Evolutionary conservation across 2,329 filamentous ascomycete species (phyloP), one percentile per base, ranked within the genome.

Genomic region (Clarireedia hainanense): DNA sequence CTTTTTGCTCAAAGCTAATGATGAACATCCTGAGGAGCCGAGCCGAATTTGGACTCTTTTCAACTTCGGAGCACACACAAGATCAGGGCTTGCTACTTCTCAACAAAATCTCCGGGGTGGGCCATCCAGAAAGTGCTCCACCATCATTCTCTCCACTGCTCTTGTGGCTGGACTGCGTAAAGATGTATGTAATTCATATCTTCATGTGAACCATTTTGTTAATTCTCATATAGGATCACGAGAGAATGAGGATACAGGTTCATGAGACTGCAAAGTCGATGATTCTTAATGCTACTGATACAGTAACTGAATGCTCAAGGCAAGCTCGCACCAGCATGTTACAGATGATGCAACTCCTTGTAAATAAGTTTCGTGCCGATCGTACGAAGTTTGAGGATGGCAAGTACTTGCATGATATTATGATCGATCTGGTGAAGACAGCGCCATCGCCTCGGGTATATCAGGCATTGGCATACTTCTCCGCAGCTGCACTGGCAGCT

Each of bases 301-400:
- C 54, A 3, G 20, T 58, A 5, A 57, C 45, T 15, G 27, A 57
- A 2, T 50, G 58, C 39, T 58, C 63, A 7, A 53, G 45, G 17
- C 48, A 59, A 17, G 55, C 57, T n/a, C 60, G 57, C 6, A 55
- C 60, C 2, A 59, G 63, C 10, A 64, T 67, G 50, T 49, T 67
- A 4, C 60, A 56, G 24, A 57, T 63, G 26, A 42, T 68, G 2
- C 65, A 68, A 42, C 52, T 69, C 4, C 47, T 68, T 0, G 56
- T 69, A 12, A 68, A 67, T 49, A 69, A 69, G 39, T 69, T 66
- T 26, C 50, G 52, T 39, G 65, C 63, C 5, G 37, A 59, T n/a
- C 57, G 48, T 6, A 50, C 55, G 6, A 30, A 30, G 10, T 45
- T 57, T 9, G 20, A 51, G 6, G 50, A 55, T 47, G 52, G 45